Base-by-base conservation (phyloP, 148 eudicot species). In the Selenicereus undatus region DNA sequence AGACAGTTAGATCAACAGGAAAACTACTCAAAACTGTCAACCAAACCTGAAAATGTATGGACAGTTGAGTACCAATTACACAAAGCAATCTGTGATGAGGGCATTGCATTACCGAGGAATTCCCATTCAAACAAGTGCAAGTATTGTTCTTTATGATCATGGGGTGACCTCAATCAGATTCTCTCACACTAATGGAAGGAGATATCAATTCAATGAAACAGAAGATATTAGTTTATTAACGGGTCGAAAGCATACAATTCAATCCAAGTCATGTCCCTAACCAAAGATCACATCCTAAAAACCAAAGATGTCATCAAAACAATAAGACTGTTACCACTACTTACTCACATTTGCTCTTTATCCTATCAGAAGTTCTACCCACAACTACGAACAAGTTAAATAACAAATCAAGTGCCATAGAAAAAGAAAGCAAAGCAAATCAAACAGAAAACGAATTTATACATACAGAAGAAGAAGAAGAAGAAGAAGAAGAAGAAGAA, bases 231-330 rank as follows among this genome's bases (percentile, higher is more conserved):
- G 82, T 70, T 84, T 81, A 84, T 81, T 77, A 27, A 52, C 72
- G 66, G 14, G 64, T 66, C 17, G 7, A 84, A 72, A 85, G 48
- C 74, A 78, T 82, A 79, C 81, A 82, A 76, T 70, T 82, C 85
- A 85, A 85, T 82, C 85, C 85, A 60, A 62, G 70, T 66, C 56
- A 86, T 88, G 81, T 88, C 83, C 89, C 86, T 90, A 84, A 91
- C 83, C 90, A 75, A 75, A 82, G 79, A 84, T 77, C 80, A 81
- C 80, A 78, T 71, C 52, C 87, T 84, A 77, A 50, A 83, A 70
- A 52, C 52, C 51, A 76, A 74, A 88, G 58, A 56, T 76, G 76
- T 71, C 83, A 81, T 81, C 86, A 77, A 65, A 81, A 74, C 81
- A 75, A 82, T 79, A 74, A 75, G 83, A 85, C 79, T 85, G 86